These are phyloP conservation scores for Pistacia atlantica DNA, from an alignment of 345 rosid species.

Conservation along the genomic window DNA sequence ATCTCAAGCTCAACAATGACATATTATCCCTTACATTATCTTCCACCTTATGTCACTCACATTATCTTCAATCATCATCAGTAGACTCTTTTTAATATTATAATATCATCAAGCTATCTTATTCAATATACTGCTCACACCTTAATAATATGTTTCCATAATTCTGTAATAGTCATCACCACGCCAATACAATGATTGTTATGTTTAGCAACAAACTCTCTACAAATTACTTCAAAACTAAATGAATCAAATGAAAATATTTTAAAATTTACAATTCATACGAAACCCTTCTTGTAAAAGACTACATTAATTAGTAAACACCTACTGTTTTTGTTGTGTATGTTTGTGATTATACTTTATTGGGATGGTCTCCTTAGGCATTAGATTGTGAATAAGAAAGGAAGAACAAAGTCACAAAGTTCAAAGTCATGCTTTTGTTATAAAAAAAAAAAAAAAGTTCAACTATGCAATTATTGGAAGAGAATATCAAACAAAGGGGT, in stretches of 20 bases:
- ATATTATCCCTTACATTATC: conserved; percentile 29
- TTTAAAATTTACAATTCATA: no score
- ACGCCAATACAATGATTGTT: no score
- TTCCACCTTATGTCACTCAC: conserved; percentile 19
- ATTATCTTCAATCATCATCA: conserved; percentile 30
- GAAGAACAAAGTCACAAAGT: background rate
- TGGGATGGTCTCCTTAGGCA: background rate
- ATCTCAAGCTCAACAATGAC: background rate
- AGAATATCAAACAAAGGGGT: conserved; percentile 9
- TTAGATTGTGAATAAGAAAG: background rate
- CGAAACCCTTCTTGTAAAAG: no score
- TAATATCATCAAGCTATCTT: background rate
- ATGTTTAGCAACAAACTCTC: no score
- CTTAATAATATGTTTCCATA: no score
- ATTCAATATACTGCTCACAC: background rate
- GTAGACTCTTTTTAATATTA: conserved; percentile 11
- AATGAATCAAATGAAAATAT: no score
- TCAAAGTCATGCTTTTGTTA: background rate
- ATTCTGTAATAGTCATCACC: background rate
- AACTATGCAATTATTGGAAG: conserved; percentile 33
- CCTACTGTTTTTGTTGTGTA: no score
- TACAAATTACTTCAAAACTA: no score
- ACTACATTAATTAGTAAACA: no score
- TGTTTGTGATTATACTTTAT: background rate
- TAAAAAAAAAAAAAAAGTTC: conserved; percentile 6